Percentiles rank a stretch among this genome's conserved stretches.
These are phyloP conservation scores for Scheffersomyces stipitis DNA, from an alignment of 805 yeast genomes.

Conservation along the genomic window DNA sequence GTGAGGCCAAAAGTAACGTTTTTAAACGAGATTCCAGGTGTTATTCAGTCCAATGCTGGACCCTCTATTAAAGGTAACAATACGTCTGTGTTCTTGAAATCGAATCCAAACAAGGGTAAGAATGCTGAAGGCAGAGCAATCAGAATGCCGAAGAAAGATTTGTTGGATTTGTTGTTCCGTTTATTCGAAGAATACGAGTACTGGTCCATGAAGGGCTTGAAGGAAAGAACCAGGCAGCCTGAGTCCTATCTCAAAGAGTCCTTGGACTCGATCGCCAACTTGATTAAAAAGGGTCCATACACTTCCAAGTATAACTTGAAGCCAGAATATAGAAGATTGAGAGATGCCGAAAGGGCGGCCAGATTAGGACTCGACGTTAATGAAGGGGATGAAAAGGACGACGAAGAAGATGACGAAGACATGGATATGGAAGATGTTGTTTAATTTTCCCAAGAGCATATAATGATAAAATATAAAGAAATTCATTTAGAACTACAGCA, in stretches of 20 bases:
- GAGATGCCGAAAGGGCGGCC: conserved; percentile 74
- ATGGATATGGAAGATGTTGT: conserved; percentile 75
- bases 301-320: conserved; percentile 87
- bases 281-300: conserved; percentile 94
- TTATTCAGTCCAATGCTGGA: conserved; percentile 81
- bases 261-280: conserved; percentile 81
- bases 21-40: conserved; percentile 80
- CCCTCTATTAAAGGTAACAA: conserved; percentile 71
- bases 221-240: conserved; percentile 94
- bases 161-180: conserved; percentile 83
- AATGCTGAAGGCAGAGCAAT: conserved; percentile 81
- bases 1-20: conserved; percentile 66
- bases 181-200: conserved; percentile 93
- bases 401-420: conserved; percentile 65
- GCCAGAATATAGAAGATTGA: conserved; percentile 81
- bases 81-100: conserved; percentile 65
- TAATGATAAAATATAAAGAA: no score
- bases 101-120: conserved; percentile 39
- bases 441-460: conserved; percentile 13
- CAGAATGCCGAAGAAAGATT: conserved; percentile 89
- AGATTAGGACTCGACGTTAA: conserved; percentile 52
- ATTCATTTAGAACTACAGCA: no score
- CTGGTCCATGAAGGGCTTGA: conserved; percentile 93
- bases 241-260: conserved; percentile 90
- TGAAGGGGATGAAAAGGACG: conserved; percentile 39